Evolutionary conservation across 768 basidiomycete species (phyloP).

Genomic region (Lentinula raphanica): DNA sequence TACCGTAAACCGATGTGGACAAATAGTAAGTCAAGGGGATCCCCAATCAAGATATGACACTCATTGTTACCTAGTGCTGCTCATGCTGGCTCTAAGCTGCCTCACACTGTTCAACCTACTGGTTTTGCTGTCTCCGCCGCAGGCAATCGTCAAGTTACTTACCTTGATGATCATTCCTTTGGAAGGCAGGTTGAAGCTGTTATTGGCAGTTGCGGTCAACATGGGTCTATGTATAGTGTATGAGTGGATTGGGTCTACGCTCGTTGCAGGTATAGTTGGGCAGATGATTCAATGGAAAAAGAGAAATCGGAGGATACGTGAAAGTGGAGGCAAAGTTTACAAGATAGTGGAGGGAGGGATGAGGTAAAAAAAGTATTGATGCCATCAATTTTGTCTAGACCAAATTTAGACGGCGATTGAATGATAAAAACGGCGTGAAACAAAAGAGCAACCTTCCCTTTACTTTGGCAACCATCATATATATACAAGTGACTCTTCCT

Average conservation of each 20-base stretch:
- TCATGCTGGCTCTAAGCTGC: constrained; percentile 71
- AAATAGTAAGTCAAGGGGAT: constrained; percentile 57
- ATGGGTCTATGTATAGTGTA: constrained; percentile 64
- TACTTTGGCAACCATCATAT: constrained; percentile 13
- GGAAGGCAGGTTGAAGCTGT: constrained; percentile 63
- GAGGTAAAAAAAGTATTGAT: constrained; percentile 19
- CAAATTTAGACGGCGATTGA: not conserved
- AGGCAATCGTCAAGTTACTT: constrained; percentile 52
- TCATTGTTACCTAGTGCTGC: constrained; percentile 47
- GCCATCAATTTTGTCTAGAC: not conserved
- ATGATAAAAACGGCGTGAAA: not conserved
- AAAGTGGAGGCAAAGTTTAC: constrained; percentile 71
- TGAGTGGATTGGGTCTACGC: constrained; percentile 69
- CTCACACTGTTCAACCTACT: constrained; percentile 71
- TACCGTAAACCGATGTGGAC: constrained; percentile 95
- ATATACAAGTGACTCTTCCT: constrained; percentile 18
- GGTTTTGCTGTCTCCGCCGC: constrained; percentile 70
- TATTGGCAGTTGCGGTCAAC: constrained; percentile 65
- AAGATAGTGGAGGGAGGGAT: constrained; percentile 78
- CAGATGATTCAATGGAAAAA: constrained; percentile 36
- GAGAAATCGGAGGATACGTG: constrained; percentile 38
- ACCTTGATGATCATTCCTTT: constrained; percentile 74
- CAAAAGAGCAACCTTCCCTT: not conserved
- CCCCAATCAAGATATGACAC: not conserved
- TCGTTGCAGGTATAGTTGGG: constrained; percentile 53